Conservation (phyloP, 257 asterid species). For the Haberlea rhodopensis region DNA sequence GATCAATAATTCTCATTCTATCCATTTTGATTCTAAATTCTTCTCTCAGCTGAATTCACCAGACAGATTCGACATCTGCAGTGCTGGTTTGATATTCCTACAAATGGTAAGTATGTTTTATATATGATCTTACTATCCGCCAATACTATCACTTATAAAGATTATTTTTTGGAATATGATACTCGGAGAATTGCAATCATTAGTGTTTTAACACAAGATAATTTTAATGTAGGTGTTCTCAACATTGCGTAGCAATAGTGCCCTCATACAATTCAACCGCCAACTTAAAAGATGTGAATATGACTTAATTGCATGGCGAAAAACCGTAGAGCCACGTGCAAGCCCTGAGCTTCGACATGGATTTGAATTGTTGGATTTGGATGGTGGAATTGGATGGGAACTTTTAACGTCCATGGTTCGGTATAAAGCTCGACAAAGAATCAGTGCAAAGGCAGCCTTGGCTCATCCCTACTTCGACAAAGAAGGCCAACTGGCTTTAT, state of each 20-base stretch:
- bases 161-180: background rate
- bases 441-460: slow-evolving; percentile 79
- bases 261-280: slow-evolving; percentile 85
- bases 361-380: slow-evolving; percentile 79
- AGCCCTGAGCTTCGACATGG: slow-evolving; percentile 74
- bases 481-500: slow-evolving; percentile 80
- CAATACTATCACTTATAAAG: background rate
- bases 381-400: slow-evolving; percentile 93
- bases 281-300: slow-evolving; percentile 81
- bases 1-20: slow-evolving; percentile 1
- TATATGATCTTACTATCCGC: no score
- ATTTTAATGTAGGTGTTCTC: slow-evolving; percentile 63
- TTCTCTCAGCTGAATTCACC: slow-evolving; percentile 80
- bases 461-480: slow-evolving; percentile 93
- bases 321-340: slow-evolving; percentile 73
- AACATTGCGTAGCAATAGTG: slow-evolving; percentile 58
- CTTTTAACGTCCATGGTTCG: slow-evolving; percentile 88
- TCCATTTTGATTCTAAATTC: slow-evolving; percentile 16
- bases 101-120: slow-evolving; percentile 76
- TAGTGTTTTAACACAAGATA: slow-evolving; percentile 2
- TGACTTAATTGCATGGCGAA: slow-evolving; percentile 75
- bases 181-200: background rate
- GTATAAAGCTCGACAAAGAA: slow-evolving; percentile 77
- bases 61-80: slow-evolving; percentile 89
- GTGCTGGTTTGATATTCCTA: slow-evolving; percentile 75